phyloP scores from a whole-genome alignment of 257 asterid genomes.

The Haberlea rhodopensis region DNA sequence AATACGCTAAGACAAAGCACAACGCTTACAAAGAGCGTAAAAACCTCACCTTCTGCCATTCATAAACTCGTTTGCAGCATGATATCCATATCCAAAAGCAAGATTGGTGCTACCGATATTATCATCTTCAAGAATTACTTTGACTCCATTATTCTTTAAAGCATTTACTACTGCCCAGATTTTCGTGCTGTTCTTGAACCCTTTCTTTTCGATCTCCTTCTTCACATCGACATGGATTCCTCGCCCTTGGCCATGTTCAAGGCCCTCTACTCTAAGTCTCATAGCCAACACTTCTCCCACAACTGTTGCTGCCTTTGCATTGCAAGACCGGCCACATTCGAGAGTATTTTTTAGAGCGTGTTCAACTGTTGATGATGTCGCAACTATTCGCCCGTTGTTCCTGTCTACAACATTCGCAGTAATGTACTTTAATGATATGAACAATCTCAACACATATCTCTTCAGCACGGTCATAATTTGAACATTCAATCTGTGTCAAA shows the following conservation, averaged over 20 bases:
- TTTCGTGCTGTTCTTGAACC: conserved; percentile 63
- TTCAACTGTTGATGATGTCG: conserved; percentile 71
- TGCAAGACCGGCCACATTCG: conserved; percentile 82
- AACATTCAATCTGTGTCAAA: conserved; percentile 6
- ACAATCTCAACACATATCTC: conserved; percentile 71
- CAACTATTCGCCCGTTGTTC: conserved; percentile 63
- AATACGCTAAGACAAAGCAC: too few species aligned
- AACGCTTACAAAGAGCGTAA: too few species aligned
- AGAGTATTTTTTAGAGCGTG: conserved; percentile 61
- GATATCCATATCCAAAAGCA: too few species aligned
- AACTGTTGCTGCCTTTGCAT: conserved; percentile 77
- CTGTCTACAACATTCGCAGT: conserved; percentile 85
- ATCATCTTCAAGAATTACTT: conserved; percentile 54
- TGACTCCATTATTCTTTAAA: conserved; percentile 58
- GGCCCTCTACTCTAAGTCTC: conserved; percentile 83
- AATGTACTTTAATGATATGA: conserved; percentile 77
- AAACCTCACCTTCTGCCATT: too few species aligned
- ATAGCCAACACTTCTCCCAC: conserved; percentile 90
- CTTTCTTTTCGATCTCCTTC: conserved; percentile 77
- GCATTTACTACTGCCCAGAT: conserved; percentile 70
- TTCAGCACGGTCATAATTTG: conserved; percentile 56
- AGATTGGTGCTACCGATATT: too few species aligned
- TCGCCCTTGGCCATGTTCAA: conserved; percentile 71
- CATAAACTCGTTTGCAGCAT: too few species aligned
- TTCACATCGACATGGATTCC: conserved; percentile 68